These are phyloP conservation scores for Pichia sp. DNA, from an alignment of 1,139 yeast genomes.

Conservation along the genomic window DNA sequence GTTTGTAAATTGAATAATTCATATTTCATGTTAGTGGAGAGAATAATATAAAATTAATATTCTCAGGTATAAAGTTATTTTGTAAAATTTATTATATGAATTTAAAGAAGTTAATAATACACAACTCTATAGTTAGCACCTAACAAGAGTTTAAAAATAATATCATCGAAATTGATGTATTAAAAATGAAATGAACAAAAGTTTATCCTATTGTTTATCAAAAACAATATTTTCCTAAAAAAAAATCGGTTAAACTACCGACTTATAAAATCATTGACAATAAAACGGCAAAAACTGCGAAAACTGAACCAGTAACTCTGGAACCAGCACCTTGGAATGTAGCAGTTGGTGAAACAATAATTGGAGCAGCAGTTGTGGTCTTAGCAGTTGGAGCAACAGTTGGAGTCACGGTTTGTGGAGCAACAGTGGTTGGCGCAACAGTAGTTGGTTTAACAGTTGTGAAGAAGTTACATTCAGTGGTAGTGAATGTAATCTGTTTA, in stretches of 20 bases:
- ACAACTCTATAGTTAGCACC: too few relatives aligned
- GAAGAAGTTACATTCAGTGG: conserved; percentile 19
- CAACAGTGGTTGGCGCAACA: conserved; percentile 17
- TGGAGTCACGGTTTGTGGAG: conserved; percentile 7
- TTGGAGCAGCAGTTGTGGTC: conserved; percentile 20
- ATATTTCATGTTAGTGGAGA: too few relatives aligned
- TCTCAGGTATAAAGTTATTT: too few relatives aligned
- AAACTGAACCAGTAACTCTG: conserved; percentile 26
- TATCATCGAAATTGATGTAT: too few relatives aligned
- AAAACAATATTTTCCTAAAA: too few relatives aligned
- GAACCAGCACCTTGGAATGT: conserved; percentile 28
- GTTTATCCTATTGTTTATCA: too few relatives aligned
- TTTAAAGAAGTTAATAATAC: too few relatives aligned
- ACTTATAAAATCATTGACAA: conserved; percentile 16
- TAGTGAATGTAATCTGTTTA: conserved; percentile 16
- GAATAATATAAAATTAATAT: too few relatives aligned
- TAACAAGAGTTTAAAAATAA: too few relatives aligned
- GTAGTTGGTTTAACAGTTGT: conserved; percentile 23
- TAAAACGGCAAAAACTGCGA: conserved; percentile 18
- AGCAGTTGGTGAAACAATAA: background rate
- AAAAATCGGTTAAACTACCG: background rate
- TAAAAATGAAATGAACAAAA: too few relatives aligned
- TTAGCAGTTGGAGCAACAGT: conserved; percentile 13
- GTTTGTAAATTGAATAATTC: too few relatives aligned
- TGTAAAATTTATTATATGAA: too few relatives aligned